Base-by-base conservation (phyloP, 768 basidiomycete species). In the Cystobasidium tubakii region DNA sequence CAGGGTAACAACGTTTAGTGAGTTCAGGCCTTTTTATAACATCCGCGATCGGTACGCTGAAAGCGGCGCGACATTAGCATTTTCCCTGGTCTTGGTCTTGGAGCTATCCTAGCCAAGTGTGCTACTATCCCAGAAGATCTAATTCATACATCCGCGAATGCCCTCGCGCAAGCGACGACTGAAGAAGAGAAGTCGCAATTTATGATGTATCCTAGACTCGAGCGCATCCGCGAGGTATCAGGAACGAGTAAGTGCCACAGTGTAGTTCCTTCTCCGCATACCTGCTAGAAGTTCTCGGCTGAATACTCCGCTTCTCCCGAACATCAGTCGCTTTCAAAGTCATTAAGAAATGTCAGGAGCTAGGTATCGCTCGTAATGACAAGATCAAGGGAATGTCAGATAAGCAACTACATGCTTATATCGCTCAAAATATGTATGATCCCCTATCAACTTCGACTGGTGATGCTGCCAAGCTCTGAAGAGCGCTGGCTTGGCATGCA, bases 1-100 rank as follows among this genome's bases (percentile, higher is more conserved):
- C 94, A 96, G 82, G 92, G 92, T 31, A 96, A 95, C 81, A 97
- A 95, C 81, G 92, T 93, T 29, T 72, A 70, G 90, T 90, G 89
- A 81, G 89, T 19, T 39, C 33, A 15, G 21, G 17, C 10, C 44
- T n/a, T n/a, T n/a, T n/a, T n/a, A n/a, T n/a, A n/a, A n/a, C n/a
- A n/a, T n/a, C n/a, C n/a, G n/a, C n/a, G n/a, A n/a, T n/a, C n/a
- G n/a, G n/a, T n/a, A n/a, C n/a, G n/a, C n/a, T n/a, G n/a, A n/a
- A n/a, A n/a, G n/a, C n/a, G n/a, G n/a, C n/a, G n/a, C n/a, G n/a
- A n/a, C n/a, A 10, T n/a, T 65, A 78, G 79, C 81, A 78, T 81
- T 76, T 83, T 80, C 78, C 76, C 80, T 17, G 76, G 77, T 13
- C 65, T 79, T 23, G 79, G 91, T n/a, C 83, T 92, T 39, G 91